Evolutionary conservation across 2,329 filamentous ascomycete species (phyloP), one percentile per base, ranked within the genome.

Genomic region (Cytospora mali): DNA sequence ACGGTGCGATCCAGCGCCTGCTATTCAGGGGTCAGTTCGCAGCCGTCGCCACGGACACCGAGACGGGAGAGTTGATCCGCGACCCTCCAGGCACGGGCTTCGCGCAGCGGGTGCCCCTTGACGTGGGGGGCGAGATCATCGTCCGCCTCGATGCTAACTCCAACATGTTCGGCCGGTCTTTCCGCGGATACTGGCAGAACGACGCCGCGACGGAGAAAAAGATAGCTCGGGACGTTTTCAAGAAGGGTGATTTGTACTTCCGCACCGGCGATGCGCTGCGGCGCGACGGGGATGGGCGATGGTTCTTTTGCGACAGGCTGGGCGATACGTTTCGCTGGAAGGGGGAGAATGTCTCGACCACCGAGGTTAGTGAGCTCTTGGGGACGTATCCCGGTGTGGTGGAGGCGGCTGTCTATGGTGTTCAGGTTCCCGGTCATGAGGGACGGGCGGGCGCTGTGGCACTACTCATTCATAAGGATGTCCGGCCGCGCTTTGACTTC

Each of bases 261-360:
- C 81, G 88, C 4, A 86, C 84, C 0, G 89, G 89, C 4, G 89
- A 92, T 71, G 83, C 89, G 0, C 71, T 92, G 46, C 76, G 85
- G 3, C 79, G 84, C 23, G 84, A 88, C 65, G 66, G 67, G 2
- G 87, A 92, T 58, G 88, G 88, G 0, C 78, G 86, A 11, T 88
- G 86, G 84, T 91, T 82, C 74, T 92, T 92, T 73, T 74, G 88
- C 42, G 89, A 92, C 68, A 79, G 76, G 5, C 79, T 91, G 1
- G 89, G 89, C 1, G 89, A 92, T 72, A 92, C 89, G 0, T 92
- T 88, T 74, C 81, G 89, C 33, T 91, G 89, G 89, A 91, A 91
- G 73, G 84, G 84, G 58, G 86, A 89, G 74, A 89, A 89, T 67
- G 85, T 89, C 48, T 86, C 83, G 13, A 89, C 86, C 48, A 77